Percentiles rank a stretch among this genome's conserved stretches.
Conservation (phyloP, 2,329 filamentous ascomycete species). For the Botrytis squamosa region DNA sequence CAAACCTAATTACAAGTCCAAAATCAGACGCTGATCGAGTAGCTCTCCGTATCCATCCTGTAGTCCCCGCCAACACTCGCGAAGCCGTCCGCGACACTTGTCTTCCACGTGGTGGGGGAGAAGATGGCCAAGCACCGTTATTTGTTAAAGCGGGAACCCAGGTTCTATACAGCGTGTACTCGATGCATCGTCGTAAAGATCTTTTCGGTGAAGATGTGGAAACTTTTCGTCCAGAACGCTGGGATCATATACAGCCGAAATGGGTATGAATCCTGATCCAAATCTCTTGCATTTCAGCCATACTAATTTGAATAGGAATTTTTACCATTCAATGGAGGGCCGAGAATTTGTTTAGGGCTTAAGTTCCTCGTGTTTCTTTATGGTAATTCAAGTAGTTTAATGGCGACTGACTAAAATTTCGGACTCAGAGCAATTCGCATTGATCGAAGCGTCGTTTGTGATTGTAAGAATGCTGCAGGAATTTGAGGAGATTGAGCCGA, state of each 20-base stretch:
- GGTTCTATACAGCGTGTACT: constrained; percentile 26
- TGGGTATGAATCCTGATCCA: background rate
- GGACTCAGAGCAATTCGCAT: constrained; percentile 20
- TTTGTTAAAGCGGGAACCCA: constrained; percentile 31
- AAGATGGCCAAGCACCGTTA: constrained; percentile 34
- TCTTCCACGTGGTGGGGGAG: constrained; percentile 38
- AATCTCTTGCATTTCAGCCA: background rate
- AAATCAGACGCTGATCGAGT: background rate
- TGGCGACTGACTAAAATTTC: background rate
- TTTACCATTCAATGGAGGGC: constrained; percentile 70
- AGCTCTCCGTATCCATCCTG: constrained; percentile 42
- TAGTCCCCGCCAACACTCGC: constrained; percentile 37
- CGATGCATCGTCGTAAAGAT: constrained; percentile 42
- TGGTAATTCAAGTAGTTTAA: background rate
- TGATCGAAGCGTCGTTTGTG: constrained; percentile 23
- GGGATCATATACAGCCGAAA: constrained; percentile 35
- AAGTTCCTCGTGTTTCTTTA: background rate
- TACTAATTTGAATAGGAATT: constrained; percentile 53
- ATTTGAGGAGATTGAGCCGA: constrained; percentile 28
- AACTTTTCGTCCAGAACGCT: constrained; percentile 44
- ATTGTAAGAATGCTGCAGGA: constrained; percentile 44
- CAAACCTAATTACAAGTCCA: background rate
- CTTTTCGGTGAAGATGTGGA: constrained; percentile 43
- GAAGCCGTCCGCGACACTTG: constrained; percentile 28
- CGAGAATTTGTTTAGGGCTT: constrained; percentile 65